Evolutionary conservation across 495 filamentous ascomycete genomes (phyloP), one percentile per base, ranked within the genome.

Genomic region (Podospora conica): DNA sequence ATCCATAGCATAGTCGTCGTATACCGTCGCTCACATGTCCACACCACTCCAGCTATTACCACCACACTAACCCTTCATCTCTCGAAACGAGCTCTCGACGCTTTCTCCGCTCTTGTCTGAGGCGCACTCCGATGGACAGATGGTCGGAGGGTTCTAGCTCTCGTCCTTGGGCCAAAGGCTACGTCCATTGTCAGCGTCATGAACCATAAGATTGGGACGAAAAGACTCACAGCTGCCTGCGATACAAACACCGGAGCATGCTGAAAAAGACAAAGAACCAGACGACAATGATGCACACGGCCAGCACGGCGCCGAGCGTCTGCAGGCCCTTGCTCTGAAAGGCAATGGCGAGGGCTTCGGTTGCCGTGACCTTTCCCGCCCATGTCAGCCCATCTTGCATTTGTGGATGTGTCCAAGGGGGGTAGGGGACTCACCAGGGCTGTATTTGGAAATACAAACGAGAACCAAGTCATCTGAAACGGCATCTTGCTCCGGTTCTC

Each of bases 401-500:
- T 15, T 22, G 29, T 21, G 22, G 29, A 27, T 9, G n/a, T 9
- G 55, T 5, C 55, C 28, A 20, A 28, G 18, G 15, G 22, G 11
- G 20, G 9, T 7, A 29, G 2, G 12, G n/a, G 29, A 55, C 61
- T 9, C 58, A 78, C 80, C 61, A 92, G 74, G 0, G 90, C 88
- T 8, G 91, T 94, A 68, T 96, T 94, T 3, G 92, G 92, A 71
- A 96, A 96, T 0, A 96, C 82, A 72, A 93, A 96, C 0, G 88
- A 90, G 74, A 87, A 95, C 90, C 91, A 96, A 3, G 87, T 91
- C 91, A 96, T 94, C 24, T 89, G 87, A 71, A 93, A 96, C 12
- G 82, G 81, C 79, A 92, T 87, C 53, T 85, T 85, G 55, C 55
- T 59, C 18, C 74, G 76, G 48, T 76, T 73, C 54, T 74, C 72